These are phyloP conservation scores for Trichoderma pleuroti DNA, from an alignment of 2,329 filamentous ascomycete species.

Conservation along the genomic window DNA sequence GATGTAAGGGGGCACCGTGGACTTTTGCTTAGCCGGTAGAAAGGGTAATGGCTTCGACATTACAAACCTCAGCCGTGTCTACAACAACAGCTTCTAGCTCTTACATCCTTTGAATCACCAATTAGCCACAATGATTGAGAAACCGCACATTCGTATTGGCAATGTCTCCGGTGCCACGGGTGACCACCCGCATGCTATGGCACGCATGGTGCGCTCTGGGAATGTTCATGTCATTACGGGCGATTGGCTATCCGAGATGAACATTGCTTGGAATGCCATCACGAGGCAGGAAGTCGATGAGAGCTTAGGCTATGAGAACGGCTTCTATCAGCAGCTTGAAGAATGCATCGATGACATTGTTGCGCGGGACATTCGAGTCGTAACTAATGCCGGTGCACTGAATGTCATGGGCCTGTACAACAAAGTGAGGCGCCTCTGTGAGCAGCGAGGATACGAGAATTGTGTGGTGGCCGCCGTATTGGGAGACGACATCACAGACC, in stretches of 20 bases:
- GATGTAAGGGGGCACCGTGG: not conserved
- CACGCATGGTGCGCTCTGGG: constrained; percentile 31
- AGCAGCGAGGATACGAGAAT: constrained; percentile 27
- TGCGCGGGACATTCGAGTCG: constrained; percentile 34
- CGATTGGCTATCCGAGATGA: constrained; percentile 44
- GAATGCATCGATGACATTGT: constrained; percentile 37
- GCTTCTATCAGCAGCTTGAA: constrained; percentile 43
- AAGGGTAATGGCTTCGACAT: not conserved
- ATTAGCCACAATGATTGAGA: constrained; percentile 27
- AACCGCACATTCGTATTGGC: constrained; percentile 31
- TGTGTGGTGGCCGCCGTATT: constrained; percentile 37
- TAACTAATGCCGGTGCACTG: constrained; percentile 40
- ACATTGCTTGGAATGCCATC: constrained; percentile 46
- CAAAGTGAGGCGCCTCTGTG: constrained; percentile 31
- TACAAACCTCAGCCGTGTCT: not conserved
- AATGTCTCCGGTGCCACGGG: constrained; percentile 36
- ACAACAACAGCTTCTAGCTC: not conserved
- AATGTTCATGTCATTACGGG: constrained; percentile 38
- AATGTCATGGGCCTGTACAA: constrained; percentile 35
- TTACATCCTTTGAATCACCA: not conserved
- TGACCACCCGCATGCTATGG: constrained; percentile 34
- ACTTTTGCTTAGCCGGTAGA: not conserved
- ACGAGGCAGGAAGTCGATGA: constrained; percentile 33
- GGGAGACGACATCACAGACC: constrained; percentile 38
- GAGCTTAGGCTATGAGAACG: constrained; percentile 35